Evolutionary conservation across 305 asterid genomes (phyloP).

Genomic region (Striga hermonthica): DNA sequence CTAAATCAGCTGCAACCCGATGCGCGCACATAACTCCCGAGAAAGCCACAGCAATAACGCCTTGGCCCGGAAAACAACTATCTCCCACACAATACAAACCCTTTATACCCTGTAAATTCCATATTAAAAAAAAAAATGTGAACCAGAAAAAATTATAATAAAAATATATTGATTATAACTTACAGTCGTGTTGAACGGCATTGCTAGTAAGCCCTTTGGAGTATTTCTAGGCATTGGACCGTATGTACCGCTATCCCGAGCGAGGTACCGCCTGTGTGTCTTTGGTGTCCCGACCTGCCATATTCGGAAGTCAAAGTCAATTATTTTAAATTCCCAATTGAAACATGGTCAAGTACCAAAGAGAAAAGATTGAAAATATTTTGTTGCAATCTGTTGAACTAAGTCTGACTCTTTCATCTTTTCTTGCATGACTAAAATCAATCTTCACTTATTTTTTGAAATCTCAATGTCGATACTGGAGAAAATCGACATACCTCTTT

Average conservation of each 20-base stretch:
- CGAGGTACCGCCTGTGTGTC: slow-evolving; percentile 91
- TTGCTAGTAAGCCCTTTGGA: slow-evolving; percentile 88
- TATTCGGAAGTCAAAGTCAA: not conserved
- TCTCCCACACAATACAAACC: slow-evolving; percentile 97
- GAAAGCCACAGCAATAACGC: slow-evolving; percentile 95
- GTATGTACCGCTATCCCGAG: slow-evolving; percentile 95
- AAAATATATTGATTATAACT: slow-evolving; percentile 20
- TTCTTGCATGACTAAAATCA: not conserved
- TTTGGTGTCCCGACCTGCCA: slow-evolving; percentile 97
- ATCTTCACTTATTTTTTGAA: not conserved
- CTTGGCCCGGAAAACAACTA: slow-evolving; percentile 99
- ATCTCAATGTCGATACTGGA: slow-evolving; percentile 4
- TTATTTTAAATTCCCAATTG: too few relatives aligned
- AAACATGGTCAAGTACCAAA: too few relatives aligned
- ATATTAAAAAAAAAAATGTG: slow-evolving; percentile 6
- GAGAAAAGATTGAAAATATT: not conserved
- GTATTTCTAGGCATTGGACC: slow-evolving; percentile 85
- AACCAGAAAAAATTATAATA: not conserved
- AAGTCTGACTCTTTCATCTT: not conserved
- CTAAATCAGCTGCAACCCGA: slow-evolving; percentile 94
- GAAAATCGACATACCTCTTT: slow-evolving; percentile 60
- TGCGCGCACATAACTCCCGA: slow-evolving; percentile 99
- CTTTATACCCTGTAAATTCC: slow-evolving; percentile 62
- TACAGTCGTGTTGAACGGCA: slow-evolving; percentile 99
- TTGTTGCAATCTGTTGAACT: not conserved